Percentiles rank a stretch among this genome's conserved stretches.
These are phyloP conservation scores for Sordariomycetes sp. DNA, from an alignment of 2,329 filamentous ascomycete species.

Conservation along the genomic window DNA sequence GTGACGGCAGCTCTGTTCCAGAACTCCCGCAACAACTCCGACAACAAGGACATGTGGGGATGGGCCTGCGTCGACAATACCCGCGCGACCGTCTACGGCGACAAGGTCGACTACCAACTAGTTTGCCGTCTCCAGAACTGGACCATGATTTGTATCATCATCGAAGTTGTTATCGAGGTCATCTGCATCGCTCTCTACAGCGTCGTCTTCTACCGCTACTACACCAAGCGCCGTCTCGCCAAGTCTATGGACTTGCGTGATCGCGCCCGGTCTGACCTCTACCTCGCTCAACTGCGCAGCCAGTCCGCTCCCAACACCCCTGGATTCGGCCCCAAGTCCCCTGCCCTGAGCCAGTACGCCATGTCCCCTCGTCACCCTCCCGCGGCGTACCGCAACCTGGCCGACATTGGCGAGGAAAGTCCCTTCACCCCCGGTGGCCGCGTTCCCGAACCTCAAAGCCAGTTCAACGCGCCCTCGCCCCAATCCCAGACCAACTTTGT, in stretches of 20 bases:
- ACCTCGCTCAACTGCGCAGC: conserved; percentile 73
- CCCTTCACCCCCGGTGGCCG: conserved; percentile 46
- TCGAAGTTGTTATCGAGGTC: conserved; percentile 87
- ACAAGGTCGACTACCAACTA: conserved; percentile 80
- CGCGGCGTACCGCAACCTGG: conserved; percentile 41
- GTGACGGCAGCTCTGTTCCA: conserved; percentile 79
- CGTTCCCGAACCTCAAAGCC: conserved; percentile 50
- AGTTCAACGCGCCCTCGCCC: conserved; percentile 48
- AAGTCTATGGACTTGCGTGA: conserved; percentile 97
- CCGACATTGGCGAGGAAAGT: conserved; percentile 33
- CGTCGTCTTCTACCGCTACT: conserved; percentile 94
- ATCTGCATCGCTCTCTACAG: conserved; percentile 90
- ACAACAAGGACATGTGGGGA: conserved; percentile 89
- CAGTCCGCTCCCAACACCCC: conserved; percentile 95
- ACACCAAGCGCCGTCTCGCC: conserved; percentile 87
- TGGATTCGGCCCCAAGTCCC: conserved; percentile 65
- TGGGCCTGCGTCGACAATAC: conserved; percentile 95
- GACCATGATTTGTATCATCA: conserved; percentile 92
- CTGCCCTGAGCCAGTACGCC: conserved; percentile 33
- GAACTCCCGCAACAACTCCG: conserved; percentile 56
- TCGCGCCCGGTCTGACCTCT: conserved; percentile 87
- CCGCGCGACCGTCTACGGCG: conserved; percentile 64
- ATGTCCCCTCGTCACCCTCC: conserved; percentile 55
- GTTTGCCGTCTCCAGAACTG: conserved; percentile 91
- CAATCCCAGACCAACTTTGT: conserved; percentile 58